These are phyloP conservation scores for Tephrocybe sp. DNA, from an alignment of 768 basidiomycete genomes.

Conservation along the genomic window DNA sequence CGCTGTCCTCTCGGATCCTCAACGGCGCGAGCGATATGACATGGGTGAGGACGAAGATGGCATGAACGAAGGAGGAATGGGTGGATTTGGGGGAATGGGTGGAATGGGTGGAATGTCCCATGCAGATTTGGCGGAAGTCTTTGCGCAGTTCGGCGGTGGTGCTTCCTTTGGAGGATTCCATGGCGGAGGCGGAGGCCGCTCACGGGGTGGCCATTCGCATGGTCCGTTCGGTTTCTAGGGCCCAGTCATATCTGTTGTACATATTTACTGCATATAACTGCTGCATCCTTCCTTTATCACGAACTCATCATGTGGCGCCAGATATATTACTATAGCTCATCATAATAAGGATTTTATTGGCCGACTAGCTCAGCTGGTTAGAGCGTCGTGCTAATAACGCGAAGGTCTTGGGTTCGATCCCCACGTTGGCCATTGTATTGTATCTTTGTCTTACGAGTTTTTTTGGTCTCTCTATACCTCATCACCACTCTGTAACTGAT, in stretches of 20 bases:
- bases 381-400: conserved; percentile 90
- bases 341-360: no score
- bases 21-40: conserved; percentile 73
- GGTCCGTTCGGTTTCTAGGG: conserved; percentile 33
- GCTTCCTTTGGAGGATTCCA: conserved; percentile 29
- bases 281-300: no score
- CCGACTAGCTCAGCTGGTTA: conserved; percentile 94
- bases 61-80: conserved; percentile 32
- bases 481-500: no score
- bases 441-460: no score
- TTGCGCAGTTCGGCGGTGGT: conserved; percentile 60
- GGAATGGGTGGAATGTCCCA: conserved; percentile 40
- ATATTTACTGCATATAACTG: neutral
- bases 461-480: no score
- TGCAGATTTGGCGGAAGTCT: conserved; percentile 61
- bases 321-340: no score
- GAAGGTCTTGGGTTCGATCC: conserved; percentile 83
- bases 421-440: conserved; percentile 78
- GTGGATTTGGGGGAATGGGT: conserved; percentile 32
- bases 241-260: neutral
- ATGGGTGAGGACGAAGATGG: conserved; percentile 83
- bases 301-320: no score
- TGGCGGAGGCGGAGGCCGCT: conserved; percentile 25
- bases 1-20: conserved; percentile 77
- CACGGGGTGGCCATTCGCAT: conserved; percentile 27